These are phyloP conservation scores for Vitis riparia DNA, from an alignment of 164 flowering plant species.

Conservation along the genomic window DNA sequence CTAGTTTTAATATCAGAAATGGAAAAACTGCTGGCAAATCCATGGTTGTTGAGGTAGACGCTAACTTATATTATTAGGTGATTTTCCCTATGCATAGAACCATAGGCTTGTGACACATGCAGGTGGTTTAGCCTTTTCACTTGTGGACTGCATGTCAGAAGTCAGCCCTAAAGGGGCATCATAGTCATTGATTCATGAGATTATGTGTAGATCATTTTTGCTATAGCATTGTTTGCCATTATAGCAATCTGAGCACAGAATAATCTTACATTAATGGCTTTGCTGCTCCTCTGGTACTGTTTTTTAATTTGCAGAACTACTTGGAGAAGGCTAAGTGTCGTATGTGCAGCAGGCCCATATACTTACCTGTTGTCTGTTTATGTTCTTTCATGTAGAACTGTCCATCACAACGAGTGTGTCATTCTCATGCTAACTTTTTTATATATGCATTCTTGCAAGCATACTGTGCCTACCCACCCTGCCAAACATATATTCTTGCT, in stretches of 20 bases:
- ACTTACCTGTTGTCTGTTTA: constrained; percentile 1
- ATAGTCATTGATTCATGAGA: not conserved
- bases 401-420: too few relatives aligned
- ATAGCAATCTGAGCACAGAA: not conserved
- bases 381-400: not conserved
- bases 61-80: too few relatives aligned
- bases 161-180: constrained; percentile 2
- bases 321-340: constrained; percentile 1
- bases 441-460: not conserved
- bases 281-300: constrained; percentile 4
- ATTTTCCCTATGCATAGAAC: too few relatives aligned
- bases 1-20: not conserved
- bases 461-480: not conserved
- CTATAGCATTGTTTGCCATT: not conserved
- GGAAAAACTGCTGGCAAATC: not conserved
- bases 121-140: not conserved
- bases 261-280: not conserved
- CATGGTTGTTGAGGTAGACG: not conserved
- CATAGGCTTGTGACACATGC: not conserved
- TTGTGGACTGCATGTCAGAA: constrained; percentile 6
- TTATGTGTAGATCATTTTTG: not conserved
- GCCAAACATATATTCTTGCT: too few relatives aligned
- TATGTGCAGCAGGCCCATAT: not conserved
- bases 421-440: not conserved
- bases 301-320: not conserved